Evolutionary conservation across 495 filamentous ascomycete genomes (phyloP).

Genomic region (Podospora didyma): DNA sequence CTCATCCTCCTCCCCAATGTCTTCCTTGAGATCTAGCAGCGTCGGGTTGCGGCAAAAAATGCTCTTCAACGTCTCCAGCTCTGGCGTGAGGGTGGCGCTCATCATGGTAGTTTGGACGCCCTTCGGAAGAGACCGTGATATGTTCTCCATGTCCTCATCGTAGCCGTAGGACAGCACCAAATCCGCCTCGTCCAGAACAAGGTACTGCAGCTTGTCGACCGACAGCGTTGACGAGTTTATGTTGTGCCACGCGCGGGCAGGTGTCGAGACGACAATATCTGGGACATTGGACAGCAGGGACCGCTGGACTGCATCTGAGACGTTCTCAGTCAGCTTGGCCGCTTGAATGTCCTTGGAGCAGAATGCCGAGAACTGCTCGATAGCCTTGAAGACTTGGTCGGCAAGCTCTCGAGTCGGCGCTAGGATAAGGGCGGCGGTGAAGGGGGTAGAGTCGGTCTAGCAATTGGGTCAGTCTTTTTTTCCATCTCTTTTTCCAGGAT

Average conservation of each 20-base stretch:
- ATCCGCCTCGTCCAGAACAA: conserved; percentile 96
- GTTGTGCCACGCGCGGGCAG: conserved; percentile 67
- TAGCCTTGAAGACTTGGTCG: conserved; percentile 74
- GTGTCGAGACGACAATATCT: conserved; percentile 86
- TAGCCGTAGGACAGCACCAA: conserved; percentile 93
- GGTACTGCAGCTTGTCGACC: conserved; percentile 63
- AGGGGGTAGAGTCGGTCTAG: conserved; percentile 32
- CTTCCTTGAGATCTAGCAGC: conserved; percentile 69
- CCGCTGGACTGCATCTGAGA: conserved; percentile 80
- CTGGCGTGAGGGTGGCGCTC: conserved; percentile 84
- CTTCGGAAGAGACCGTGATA: conserved; percentile 72
- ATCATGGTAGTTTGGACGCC: conserved; percentile 88
- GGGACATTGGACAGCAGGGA: conserved; percentile 83
- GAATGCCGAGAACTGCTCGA: conserved; percentile 69
- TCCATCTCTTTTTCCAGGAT: background rate
- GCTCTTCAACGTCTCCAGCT: conserved; percentile 79
- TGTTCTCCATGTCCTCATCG: conserved; percentile 76
- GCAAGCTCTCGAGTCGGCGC: conserved; percentile 94
- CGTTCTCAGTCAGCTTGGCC: conserved; percentile 82
- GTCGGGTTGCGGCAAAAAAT: conserved; percentile 80
- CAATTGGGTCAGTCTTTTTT: background rate
- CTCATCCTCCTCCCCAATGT: conserved; percentile 62
- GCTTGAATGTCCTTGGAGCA: conserved; percentile 78
- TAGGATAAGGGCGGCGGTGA: conserved; percentile 69
- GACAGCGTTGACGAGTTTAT: conserved; percentile 65